Base-by-base conservation (phyloP, 768 basidiomycete species). In the Termitomyces sp. region DNA sequence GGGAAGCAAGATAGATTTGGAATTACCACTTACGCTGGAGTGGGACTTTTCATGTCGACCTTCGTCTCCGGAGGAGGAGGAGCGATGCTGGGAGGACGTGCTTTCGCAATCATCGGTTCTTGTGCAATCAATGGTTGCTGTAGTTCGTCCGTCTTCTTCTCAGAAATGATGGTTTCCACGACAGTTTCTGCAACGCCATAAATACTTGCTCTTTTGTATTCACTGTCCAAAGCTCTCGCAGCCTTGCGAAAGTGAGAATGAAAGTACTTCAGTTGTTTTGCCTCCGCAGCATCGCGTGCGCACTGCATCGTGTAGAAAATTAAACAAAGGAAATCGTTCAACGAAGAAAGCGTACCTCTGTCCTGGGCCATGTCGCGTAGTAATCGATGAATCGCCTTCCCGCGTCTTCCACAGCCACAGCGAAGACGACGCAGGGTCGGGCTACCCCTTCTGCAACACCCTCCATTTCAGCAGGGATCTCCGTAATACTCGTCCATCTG, bases 341-440 rank as follows among this genome's bases (percentile, higher is more conserved):
- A 27, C 37, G 21, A 25, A 35, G 44, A 27, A 23, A 9, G 58
- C 74, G 50, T 46, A 77, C 77, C 50, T 71, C 64, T 74, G 71
- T 14, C 74, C 72, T 59, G 71, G 56, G 69, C 79, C 79, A 80
- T 30, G 76, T 74, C 75, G 79, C 76, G 59, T 79, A 79, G 64
- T 78, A 80, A 62, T 81, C 77, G 34, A 79, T 72, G 39, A 72
- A 72, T 59, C 73, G 77, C 52, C 70, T 68, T 21, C 71, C 73
- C 11, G 69, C 71, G 23, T 74, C 71, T 23, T 67, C 65, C 17
- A 68, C 72, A 19, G 76, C 71, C 57, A 79, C 72, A 3, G 76
- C 80, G 61, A 80, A 79, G 14, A 80, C 77, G 21, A 79, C 70
- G 5, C 73, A 71, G 56, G 63, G 70, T 57, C 56, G 60, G 61